A percentile compares a stretch with the other conserved stretches of the same genome.
Conservation (phyloP, 2,329 filamentous ascomycete species). For the Aspergillus puulaauensis region DNA sequence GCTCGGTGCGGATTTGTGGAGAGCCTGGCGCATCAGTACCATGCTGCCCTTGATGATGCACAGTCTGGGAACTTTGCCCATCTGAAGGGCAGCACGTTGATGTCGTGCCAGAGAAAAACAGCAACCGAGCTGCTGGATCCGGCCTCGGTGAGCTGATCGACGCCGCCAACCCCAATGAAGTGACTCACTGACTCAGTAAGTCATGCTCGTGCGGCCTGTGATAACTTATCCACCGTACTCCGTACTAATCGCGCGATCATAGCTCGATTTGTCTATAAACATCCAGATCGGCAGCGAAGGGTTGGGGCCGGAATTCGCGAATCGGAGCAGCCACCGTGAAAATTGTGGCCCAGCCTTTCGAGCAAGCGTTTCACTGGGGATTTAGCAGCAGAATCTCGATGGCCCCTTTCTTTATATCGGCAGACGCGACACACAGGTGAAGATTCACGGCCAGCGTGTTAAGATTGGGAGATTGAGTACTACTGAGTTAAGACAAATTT, state of each 20-base stretch:
- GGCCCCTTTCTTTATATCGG: constrained; percentile 71
- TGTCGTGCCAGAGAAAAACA: constrained; percentile 10
- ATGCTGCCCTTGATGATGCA: constrained; percentile 1
- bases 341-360: background rate
- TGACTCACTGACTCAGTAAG: background rate
- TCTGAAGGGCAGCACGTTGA: constrained; percentile 8
- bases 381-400: constrained; percentile 59
- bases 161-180: constrained; percentile 8
- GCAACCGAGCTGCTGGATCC: background rate
- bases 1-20: constrained; percentile 8
- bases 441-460: constrained; percentile 76
- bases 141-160: constrained; percentile 1
- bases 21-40: constrained; percentile 8
- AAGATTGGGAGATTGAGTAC: constrained; percentile 46
- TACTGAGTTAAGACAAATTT: constrained; percentile 4
- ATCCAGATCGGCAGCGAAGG: background rate
- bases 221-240: background rate
- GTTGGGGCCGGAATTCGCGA: constrained; percentile 3
- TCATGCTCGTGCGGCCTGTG: background rate
- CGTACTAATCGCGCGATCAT: background rate
- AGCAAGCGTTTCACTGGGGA: constrained; percentile 16
- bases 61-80: constrained; percentile 11
- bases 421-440: constrained; percentile 49
- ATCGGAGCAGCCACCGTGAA: background rate
- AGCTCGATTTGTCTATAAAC: constrained; percentile 7